Percentiles rank a stretch among this genome's conserved stretches.
Conservation (phyloP, 202 grass and related monocot species). For the Cymbopogon flexuosus region DNA sequence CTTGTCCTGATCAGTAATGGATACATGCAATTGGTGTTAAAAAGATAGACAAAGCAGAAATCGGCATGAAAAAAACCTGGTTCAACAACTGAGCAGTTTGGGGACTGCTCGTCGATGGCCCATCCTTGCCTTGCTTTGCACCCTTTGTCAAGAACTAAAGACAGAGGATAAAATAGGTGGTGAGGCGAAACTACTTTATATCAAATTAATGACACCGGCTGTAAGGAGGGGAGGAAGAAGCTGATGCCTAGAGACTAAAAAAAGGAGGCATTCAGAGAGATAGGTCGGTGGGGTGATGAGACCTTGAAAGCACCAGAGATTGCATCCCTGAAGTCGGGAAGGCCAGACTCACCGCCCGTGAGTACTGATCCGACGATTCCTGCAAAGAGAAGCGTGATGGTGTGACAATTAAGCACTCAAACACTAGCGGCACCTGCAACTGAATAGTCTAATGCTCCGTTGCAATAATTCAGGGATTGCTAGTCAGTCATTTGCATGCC, state of each 20-base stretch:
- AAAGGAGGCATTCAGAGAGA: background rate
- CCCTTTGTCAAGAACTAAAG: constrained; percentile 60
- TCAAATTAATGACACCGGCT: background rate
- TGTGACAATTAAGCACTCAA: background rate
- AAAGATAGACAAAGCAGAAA: background rate
- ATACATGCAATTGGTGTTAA: background rate
- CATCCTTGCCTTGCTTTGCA: constrained; percentile 56
- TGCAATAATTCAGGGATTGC: background rate
- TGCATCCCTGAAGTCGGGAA: constrained; percentile 48
- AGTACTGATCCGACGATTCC: constrained; percentile 67
- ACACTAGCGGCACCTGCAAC: background rate
- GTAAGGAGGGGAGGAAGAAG: background rate
- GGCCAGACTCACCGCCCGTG: constrained; percentile 38
- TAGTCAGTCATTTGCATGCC: background rate
- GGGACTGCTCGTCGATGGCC: constrained; percentile 34
- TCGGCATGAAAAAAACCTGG: constrained; percentile 45
- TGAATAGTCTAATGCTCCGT: background rate
- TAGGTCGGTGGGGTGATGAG: background rate
- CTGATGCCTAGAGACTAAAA: background rate
- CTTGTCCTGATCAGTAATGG: background rate
- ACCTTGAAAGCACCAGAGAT: constrained; percentile 80
- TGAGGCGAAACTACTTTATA: background rate
- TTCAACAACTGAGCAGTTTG: constrained; percentile 56
- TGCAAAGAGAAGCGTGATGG: constrained; percentile 19
- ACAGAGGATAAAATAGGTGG: background rate